A percentile compares a stretch with the other conserved stretches of the same genome.
phyloP scores from a whole-genome alignment of 1,284 basidiomycete species.

The Cystobasidium pallidum region DNA sequence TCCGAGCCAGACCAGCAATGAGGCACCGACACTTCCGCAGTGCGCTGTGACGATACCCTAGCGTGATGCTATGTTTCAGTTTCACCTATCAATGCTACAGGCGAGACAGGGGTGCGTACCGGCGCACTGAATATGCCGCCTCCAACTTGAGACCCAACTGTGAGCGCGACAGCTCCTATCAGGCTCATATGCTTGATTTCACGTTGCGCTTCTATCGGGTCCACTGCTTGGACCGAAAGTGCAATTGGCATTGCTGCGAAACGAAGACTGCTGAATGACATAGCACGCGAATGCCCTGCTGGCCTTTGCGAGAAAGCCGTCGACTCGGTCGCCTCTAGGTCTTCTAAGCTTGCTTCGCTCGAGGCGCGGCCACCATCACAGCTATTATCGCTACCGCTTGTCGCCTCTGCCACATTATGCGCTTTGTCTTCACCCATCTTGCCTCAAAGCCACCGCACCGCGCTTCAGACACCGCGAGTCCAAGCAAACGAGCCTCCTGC shows the following conservation, averaged over 20 bases:
- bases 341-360: slow-evolving; percentile 23
- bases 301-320: neutral
- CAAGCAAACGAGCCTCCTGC: neutral
- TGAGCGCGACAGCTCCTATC: slow-evolving; percentile 72
- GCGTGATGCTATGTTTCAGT: neutral
- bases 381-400: slow-evolving; percentile 1
- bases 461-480: neutral
- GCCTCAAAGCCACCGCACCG: neutral
- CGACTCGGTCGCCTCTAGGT: slow-evolving; percentile 24
- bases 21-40: slow-evolving; percentile 63
- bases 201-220: slow-evolving; percentile 7
- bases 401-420: neutral
- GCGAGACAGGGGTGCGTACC: slow-evolving; percentile 64
- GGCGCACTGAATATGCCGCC: slow-evolving; percentile 93
- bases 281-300: neutral
- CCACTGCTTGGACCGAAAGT: slow-evolving; percentile 20
- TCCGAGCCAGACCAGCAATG: slow-evolving; percentile 51
- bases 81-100: neutral
- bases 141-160: slow-evolving; percentile 84
- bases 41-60: slow-evolving; percentile 70
- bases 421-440: slow-evolving; percentile 16
- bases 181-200: slow-evolving; percentile 41
- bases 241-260: slow-evolving; percentile 21
- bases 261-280: slow-evolving; percentile 20
- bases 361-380: slow-evolving; percentile 1